A percentile compares a stretch with the other conserved stretches of the same genome.
These are phyloP conservation scores for Metschnikowia bowlesiae DNA, from an alignment of 805 yeast genomes.

Conservation along the genomic window DNA sequence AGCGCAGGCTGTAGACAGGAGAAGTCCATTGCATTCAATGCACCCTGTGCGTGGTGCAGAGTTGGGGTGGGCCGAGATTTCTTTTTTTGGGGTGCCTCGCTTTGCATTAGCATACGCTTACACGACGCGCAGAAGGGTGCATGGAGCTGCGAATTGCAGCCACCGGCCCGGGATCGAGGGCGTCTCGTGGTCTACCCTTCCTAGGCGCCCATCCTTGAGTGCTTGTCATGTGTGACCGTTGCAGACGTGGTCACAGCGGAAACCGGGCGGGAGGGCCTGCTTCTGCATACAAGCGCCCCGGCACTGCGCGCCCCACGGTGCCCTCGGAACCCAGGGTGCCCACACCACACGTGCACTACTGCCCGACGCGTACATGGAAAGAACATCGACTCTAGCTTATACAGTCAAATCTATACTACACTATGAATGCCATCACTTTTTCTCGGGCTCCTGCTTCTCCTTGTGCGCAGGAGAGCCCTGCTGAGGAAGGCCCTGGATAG, in stretches of 20 bases:
- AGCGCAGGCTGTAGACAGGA: neutral
- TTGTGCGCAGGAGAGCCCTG: constrained; percentile 13
- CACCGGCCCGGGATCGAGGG: neutral
- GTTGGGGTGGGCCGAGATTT: neutral
- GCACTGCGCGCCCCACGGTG: constrained; percentile 1
- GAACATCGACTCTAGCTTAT: neutral
- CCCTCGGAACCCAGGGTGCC: neutral
- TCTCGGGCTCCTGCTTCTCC: constrained; percentile 16
- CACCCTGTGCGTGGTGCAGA: constrained; percentile 4
- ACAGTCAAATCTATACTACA: constrained; percentile 8
- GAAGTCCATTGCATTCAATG: neutral
- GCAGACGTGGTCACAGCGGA: too few species aligned
- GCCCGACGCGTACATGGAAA: neutral
- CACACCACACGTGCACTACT: constrained; percentile 1
- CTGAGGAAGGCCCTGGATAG: constrained; percentile 10
- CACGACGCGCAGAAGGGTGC: neutral
- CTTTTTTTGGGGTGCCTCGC: neutral
- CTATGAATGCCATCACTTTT: constrained; percentile 13
- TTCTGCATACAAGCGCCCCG: neutral
- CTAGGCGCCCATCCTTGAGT: too few species aligned
- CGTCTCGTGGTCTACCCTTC: too few species aligned
- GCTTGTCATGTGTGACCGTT: too few species aligned
- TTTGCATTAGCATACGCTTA: constrained; percentile 1
- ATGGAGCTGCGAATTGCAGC: neutral
- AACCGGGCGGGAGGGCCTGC: neutral